Percentiles rank a stretch among this genome's conserved stretches.
Evolutionary conservation across 2,329 filamentous ascomycete genomes (phyloP).

Genomic region (Penicillium capsulatum): DNA sequence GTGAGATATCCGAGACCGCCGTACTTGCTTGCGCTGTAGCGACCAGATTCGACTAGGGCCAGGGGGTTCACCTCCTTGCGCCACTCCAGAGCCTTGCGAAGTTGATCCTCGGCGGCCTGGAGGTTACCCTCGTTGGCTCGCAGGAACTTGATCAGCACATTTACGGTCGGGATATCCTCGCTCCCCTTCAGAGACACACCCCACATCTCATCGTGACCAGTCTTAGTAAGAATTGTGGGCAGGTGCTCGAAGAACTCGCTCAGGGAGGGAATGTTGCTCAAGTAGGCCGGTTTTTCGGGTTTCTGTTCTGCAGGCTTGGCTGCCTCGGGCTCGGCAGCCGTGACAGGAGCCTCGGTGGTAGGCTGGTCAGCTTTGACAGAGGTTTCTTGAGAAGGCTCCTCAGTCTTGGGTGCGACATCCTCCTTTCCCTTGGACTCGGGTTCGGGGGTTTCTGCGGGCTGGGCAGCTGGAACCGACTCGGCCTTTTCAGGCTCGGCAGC

Average conservation of each 20-base stretch:
- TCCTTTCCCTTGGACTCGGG: too few species aligned
- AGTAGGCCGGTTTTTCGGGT: slow-evolving; percentile 32
- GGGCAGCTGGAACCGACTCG: slow-evolving; percentile 12
- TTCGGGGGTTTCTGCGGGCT: slow-evolving; percentile 4
- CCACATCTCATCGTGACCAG: slow-evolving; percentile 76
- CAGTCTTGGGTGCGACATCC: slow-evolving; percentile 4
- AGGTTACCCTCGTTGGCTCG: slow-evolving; percentile 80
- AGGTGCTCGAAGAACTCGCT: slow-evolving; percentile 57
- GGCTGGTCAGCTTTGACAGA: slow-evolving; percentile 3
- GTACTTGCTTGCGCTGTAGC: slow-evolving; percentile 67
- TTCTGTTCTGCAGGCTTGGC: slow-evolving; percentile 20
- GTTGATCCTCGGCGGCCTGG: slow-evolving; percentile 69
- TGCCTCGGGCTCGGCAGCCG: slow-evolving; percentile 13
- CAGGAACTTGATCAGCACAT: slow-evolving; percentile 89
- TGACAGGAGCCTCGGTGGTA: slow-evolving; percentile 3
- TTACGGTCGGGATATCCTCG: slow-evolving; percentile 67
- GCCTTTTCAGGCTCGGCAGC: slow-evolving; percentile 14
- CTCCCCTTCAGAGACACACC: slow-evolving; percentile 62
- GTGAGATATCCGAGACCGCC: slow-evolving; percentile 76
- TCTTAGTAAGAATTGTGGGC: slow-evolving; percentile 53
- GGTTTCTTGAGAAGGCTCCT: slow-evolving; percentile 4
- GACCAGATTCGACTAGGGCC: slow-evolving; percentile 58
- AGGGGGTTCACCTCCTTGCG: slow-evolving; percentile 70
- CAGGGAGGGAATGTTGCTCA: slow-evolving; percentile 44
- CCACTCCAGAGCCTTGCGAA: slow-evolving; percentile 76